These are phyloP conservation scores for Ganoderma sinense DNA, from an alignment of 1,284 basidiomycete genomes.

Conservation along the genomic window DNA sequence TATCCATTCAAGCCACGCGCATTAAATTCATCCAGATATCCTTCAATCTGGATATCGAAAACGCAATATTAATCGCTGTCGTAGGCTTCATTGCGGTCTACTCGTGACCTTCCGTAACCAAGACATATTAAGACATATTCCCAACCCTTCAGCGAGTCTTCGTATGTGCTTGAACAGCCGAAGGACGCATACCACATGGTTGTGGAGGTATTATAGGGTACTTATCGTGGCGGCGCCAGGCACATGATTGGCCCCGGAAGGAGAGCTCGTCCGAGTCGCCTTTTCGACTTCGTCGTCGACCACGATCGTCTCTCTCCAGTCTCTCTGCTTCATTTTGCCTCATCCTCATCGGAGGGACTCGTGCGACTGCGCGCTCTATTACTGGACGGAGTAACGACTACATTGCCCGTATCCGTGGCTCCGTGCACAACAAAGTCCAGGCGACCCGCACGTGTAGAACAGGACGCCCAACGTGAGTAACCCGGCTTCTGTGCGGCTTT, in stretches of 20 bases:
- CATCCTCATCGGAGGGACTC: background rate
- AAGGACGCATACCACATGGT: too few relatives aligned
- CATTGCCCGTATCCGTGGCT: constrained; percentile 7
- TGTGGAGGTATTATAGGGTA: background rate
- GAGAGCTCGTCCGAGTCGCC: background rate
- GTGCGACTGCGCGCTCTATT: constrained; percentile 10
- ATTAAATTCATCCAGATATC: too few relatives aligned
- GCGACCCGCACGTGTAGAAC: constrained; percentile 25
- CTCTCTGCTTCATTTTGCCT: constrained; percentile 4
- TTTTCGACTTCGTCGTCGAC: background rate
- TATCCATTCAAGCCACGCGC: too few relatives aligned
- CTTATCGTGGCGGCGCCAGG: constrained; percentile 7
- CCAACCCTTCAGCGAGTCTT: too few relatives aligned
- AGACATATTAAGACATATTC: too few relatives aligned
- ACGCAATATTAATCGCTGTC: too few relatives aligned
- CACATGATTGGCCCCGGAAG: constrained; percentile 9
- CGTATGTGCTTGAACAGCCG: too few relatives aligned
- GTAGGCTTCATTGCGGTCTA: too few relatives aligned
- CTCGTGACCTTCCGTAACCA: background rate
- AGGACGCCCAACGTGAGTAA: constrained; percentile 27
- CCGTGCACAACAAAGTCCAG: constrained; percentile 16
- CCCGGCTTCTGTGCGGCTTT: constrained; percentile 5
- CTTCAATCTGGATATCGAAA: too few relatives aligned
- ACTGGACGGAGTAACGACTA: background rate
- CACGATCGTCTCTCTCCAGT: constrained; percentile 4